Evolutionary conservation across 257 asterid genomes (phyloP).

Genomic region (Solanum appendiculatum): DNA sequence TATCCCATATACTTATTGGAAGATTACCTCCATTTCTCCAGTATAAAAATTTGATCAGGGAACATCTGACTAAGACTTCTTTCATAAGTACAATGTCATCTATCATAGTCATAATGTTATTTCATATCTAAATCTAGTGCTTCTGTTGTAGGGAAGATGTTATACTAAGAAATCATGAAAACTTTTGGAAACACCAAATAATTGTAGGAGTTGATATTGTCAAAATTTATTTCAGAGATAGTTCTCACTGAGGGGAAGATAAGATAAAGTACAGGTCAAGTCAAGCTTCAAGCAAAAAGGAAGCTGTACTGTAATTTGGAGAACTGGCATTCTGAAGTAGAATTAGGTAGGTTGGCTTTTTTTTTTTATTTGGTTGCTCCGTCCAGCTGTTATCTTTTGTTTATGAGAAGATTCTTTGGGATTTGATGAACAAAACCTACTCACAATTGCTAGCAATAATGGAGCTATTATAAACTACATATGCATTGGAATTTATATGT

Average conservation of each 20-base stretch:
- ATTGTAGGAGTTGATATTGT: not conserved
- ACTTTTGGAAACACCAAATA: not conserved
- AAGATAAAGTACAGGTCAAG: not conserved
- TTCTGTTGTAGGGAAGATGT: not conserved
- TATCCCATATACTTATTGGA: not conserved
- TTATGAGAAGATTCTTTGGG: not conserved
- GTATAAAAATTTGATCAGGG: not conserved
- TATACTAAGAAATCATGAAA: not conserved
- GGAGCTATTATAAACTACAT: not conserved
- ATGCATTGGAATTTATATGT: not conserved
- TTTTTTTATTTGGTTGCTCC: not conserved
- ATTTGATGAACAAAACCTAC: not conserved
- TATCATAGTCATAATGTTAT: not conserved
- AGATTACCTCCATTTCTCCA: not conserved
- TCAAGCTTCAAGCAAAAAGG: not conserved
- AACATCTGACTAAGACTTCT: not conserved
- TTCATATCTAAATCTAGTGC: not conserved
- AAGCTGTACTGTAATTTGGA: not conserved
- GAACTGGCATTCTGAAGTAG: not conserved
- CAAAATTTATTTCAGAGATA: not conserved
- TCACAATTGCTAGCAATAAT: not conserved
- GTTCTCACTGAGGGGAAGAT: not conserved
- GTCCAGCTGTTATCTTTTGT: not conserved
- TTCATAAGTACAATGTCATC: not conserved
- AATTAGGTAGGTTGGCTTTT: not conserved